Base-by-base conservation (phyloP, 306 rosid species). In the Casuarina equisetifolia region DNA sequence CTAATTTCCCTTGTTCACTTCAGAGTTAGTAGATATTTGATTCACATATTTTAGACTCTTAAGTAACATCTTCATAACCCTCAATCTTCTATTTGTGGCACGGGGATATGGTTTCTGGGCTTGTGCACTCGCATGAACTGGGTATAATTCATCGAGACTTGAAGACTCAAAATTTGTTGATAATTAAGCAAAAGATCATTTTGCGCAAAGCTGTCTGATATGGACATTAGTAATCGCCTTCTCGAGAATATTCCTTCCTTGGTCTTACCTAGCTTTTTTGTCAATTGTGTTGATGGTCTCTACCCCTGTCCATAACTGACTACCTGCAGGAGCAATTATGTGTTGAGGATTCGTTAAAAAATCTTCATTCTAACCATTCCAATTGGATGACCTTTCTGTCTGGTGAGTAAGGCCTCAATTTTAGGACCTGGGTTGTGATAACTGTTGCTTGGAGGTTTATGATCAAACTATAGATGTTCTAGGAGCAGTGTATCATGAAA, bases 161-260 rank as follows among this genome's bases (percentile, higher is more conserved):
- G 70, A 94, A 94, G 85, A 97, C 98, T 51, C 97, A 92, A 80
- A 94, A 94, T 88, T 96, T 94, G 77, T 88, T 94, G 86, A 88
- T 94, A 79, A 67, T 72, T 58, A 89, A 81, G 80, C 89, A 90
- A 25, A 78, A 88, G 76, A 82, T 74, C 83, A 70, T 66, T 90
- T 35, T 82, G 90, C 75, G 96, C 97, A 58, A 94, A 92, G 87
- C 88, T 94, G 74, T 94, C 98, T 46, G 98, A 94, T 76, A 94
- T 94, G 97, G 98, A 97, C 80, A 94, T 94, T 49, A 94, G 98
- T 85, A 90, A 88, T 79, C 90, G 89, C 44, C 98, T 94, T 82
- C 73, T 25, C 25, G 94, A 82, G 73, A 84, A 94, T 76, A 85
- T 86, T 91, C 90, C 98, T 55, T 91, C 98, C 67, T 82, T 94